Conservation (phyloP, 345 rosid species). For the Hypericum androsaemum region DNA sequence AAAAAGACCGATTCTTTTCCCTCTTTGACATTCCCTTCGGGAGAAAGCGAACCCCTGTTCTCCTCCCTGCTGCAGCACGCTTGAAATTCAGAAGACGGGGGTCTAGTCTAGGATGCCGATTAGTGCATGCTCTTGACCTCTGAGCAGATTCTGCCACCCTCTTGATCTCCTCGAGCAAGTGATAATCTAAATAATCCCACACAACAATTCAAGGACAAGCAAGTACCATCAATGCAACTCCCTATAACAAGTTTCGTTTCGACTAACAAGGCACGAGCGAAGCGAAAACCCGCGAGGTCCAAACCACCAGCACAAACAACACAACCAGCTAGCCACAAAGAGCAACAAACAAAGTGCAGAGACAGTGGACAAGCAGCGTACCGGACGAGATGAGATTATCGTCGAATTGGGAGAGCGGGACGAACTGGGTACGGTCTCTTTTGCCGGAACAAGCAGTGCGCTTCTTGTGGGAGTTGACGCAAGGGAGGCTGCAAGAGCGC, state of each 20-base stretch:
- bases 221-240: too few relatives aligned
- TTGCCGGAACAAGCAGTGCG: conserved; percentile 73
- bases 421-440: conserved; percentile 36
- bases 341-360: background rate
- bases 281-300: too few relatives aligned
- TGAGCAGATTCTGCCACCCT: conserved; percentile 65
- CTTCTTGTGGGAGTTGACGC: conserved; percentile 75
- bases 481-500: conserved; percentile 67
- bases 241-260: too few relatives aligned
- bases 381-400: conserved; percentile 73
- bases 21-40: conserved; percentile 72
- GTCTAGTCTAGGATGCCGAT: conserved; percentile 29
- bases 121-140: conserved; percentile 41
- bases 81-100: conserved; percentile 28
- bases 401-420: conserved; percentile 59
- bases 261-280: too few relatives aligned
- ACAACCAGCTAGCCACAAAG: background rate
- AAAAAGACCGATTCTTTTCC: conserved; percentile 47
- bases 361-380: conserved; percentile 8
- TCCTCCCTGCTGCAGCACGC: conserved; percentile 48
- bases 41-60: conserved; percentile 48
- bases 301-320: too few relatives aligned
- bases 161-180: conserved; percentile 71
- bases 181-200: conserved; percentile 40
- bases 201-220: too few relatives aligned